Evolutionary conservation across 2,329 filamentous ascomycete genomes (phyloP).

Genomic region (Fusarium brachygibbosum): DNA sequence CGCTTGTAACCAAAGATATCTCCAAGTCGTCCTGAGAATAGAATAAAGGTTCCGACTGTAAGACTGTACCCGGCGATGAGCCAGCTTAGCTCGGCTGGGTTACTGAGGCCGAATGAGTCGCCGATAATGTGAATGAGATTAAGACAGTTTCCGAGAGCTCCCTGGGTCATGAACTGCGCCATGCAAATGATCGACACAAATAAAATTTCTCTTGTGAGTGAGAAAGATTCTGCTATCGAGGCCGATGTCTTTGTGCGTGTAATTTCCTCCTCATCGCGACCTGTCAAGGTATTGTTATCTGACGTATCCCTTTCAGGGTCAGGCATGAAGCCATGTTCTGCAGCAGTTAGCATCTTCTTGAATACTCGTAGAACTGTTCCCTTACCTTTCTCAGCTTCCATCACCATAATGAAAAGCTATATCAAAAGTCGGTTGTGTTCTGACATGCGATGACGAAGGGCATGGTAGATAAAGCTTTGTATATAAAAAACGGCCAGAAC

Average conservation of each 20-base stretch:
- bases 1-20: constrained; percentile 70
- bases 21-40: constrained; percentile 69
- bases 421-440: too few species aligned
- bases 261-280: constrained; percentile 38
- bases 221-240: constrained; percentile 45
- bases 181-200: constrained; percentile 43
- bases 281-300: constrained; percentile 29
- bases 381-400: constrained; percentile 27
- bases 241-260: constrained; percentile 38
- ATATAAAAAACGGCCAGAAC: constrained; percentile 19
- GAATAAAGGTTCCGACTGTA: constrained; percentile 69
- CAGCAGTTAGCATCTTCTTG: background rate
- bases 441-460: background rate
- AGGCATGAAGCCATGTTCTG: constrained; percentile 20
- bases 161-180: constrained; percentile 48
- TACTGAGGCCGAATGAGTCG: constrained; percentile 38
- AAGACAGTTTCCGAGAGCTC: constrained; percentile 44
- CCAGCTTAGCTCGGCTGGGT: constrained; percentile 57
- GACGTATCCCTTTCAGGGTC: constrained; percentile 26
- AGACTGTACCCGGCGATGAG: constrained; percentile 69
- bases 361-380: rapidly evolving
- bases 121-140: constrained; percentile 45
- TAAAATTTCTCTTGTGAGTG: constrained; percentile 30
- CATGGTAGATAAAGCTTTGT: constrained; percentile 1
- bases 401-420: constrained; percentile 6